Base-by-base conservation (phyloP, 78 protist species). In the Tieghemostelium lacteum region DNA sequence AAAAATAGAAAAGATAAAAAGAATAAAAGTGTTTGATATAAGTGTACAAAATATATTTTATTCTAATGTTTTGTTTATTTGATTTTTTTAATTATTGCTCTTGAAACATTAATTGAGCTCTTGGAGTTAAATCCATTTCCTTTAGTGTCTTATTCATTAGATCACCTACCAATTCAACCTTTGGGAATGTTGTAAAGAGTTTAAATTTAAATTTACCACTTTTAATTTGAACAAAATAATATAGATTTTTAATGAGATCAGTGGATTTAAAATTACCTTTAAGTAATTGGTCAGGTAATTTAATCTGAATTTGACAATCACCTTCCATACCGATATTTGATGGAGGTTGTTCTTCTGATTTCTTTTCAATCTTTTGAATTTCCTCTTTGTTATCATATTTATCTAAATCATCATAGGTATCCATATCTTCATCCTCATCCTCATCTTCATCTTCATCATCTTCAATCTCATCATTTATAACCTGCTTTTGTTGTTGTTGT, bases 41-140 rank as follows among this genome's bases (percentile, higher is more conserved):
- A n/a, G n/a, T n/a, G n/a, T n/a, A n/a, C n/a, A n/a, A n/a, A n/a
- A n/a, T n/a, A n/a, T n/a, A n/a, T n/a, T n/a, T n/a, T n/a, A n/a
- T n/a, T n/a, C n/a, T n/a, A n/a, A n/a, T n/a, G n/a, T n/a, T n/a
- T n/a, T n/a, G n/a, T n/a, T n/a, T n/a, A n/a, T n/a, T n/a, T n/a
- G n/a, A n/a, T n/a, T n/a, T n/a, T n/a, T 61, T 61, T 61, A 28
- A 17, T 61, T 61, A 61, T 14, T 29, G 10, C 29, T 19, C 10
- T 60, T 83, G 76, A 26, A 69, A 40, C 16, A 45, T 66, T 26
- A 83, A 20, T 31, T 58, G 50, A n/a, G 91, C 91, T 58, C 91
- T 52, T 60, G 91, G 91, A 0, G 63, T 72, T 22, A 83, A 60
- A 39, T 83, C 91, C 40, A 67, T 36, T 42, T 83, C 80, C 58